phyloP scores from a whole-genome alignment of 2,329 filamentous ascomycete species.

The Cadophora sp. region DNA sequence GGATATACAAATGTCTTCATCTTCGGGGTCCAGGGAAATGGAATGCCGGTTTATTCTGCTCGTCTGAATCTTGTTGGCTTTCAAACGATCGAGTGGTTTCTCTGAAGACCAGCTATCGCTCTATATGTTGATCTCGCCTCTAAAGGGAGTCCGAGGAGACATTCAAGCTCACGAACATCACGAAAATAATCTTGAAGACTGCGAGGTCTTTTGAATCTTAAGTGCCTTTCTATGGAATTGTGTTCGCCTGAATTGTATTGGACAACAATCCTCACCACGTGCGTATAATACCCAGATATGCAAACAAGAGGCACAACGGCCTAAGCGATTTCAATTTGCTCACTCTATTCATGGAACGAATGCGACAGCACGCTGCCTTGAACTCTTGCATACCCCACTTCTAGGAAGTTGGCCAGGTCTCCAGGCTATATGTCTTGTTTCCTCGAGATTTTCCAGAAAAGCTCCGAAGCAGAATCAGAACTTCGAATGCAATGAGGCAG shows the following conservation, averaged over 20 bases:
- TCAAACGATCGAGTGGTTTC: too few relatives aligned
- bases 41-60: too few relatives aligned
- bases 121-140: too few relatives aligned
- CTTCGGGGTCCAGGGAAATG: too few relatives aligned
- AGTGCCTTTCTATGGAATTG: too few relatives aligned
- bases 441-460: not conserved
- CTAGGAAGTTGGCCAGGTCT: not conserved
- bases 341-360: not conserved
- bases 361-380: not conserved
- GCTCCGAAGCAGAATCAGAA: not conserved
- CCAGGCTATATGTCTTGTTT: not conserved
- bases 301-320: not conserved
- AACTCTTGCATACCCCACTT: not conserved
- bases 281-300: not conserved
- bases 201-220: too few relatives aligned
- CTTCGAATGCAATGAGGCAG: not conserved
- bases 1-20: not conserved
- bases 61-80: too few relatives aligned
- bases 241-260: not conserved
- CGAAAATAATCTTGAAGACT: too few relatives aligned
- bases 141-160: too few relatives aligned
- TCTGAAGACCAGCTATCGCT: too few relatives aligned
- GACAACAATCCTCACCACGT: too few relatives aligned
- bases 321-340: not conserved
- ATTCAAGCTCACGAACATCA: too few relatives aligned